Conservation (phyloP, 1,284 basidiomycete genomes). For the Ganoderma lucidum region DNA sequence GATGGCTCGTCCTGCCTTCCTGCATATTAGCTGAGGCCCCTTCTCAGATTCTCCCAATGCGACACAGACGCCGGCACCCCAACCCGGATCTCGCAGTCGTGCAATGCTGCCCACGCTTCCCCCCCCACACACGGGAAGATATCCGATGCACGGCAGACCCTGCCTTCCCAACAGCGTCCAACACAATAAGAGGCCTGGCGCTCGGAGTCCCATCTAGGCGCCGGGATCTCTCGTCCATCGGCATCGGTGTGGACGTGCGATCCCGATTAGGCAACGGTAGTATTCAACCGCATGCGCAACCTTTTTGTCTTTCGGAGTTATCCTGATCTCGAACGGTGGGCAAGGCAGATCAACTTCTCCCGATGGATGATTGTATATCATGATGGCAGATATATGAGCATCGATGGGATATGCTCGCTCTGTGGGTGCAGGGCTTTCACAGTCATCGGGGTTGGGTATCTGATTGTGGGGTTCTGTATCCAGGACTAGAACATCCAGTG, state of each 20-base stretch:
- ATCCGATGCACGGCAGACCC: constrained; percentile 5
- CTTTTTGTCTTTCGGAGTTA: constrained; percentile 29
- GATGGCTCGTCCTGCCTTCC: neutral
- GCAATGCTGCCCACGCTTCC: neutral
- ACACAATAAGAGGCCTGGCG: constrained; percentile 21
- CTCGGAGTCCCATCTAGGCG: neutral
- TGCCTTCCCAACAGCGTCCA: constrained; percentile 9
- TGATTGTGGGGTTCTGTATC: neutral
- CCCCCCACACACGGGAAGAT: neutral
- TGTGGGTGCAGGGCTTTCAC: constrained; percentile 6
- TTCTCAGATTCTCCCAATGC: neutral
- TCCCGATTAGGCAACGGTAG: constrained; percentile 23
- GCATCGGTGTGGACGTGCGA: constrained; percentile 2
- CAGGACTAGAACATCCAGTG: neutral
- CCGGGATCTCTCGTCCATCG: neutral
- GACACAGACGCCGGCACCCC: neutral
- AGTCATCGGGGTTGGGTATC: neutral
- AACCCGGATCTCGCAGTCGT: neutral
- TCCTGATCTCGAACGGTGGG: neutral
- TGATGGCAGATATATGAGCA: neutral
- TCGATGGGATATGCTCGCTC: constrained; percentile 5
- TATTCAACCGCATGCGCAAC: constrained; percentile 16
- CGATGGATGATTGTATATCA: neutral
- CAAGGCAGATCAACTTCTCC: neutral
- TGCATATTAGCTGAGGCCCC: neutral